These are phyloP conservation scores for Rhodotorula taiwanensis DNA, from an alignment of 768 basidiomycete genomes.

Conservation along the genomic window DNA sequence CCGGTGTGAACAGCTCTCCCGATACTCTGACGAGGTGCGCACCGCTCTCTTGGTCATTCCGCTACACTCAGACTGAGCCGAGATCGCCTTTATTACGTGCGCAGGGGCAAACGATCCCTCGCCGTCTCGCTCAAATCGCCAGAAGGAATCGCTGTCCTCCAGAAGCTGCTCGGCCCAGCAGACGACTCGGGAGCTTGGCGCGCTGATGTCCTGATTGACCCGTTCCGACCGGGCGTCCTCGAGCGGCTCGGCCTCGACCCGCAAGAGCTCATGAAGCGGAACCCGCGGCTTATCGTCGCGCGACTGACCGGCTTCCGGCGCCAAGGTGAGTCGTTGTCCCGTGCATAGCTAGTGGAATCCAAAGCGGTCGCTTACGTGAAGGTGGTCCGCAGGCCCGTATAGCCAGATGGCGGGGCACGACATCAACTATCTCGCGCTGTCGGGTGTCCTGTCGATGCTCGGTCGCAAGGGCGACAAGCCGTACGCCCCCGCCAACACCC, in stretches of 20 bases:
- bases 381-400: conserved; percentile 53
- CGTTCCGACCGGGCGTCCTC: conserved; percentile 75
- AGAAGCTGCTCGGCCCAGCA: conserved; percentile 51
- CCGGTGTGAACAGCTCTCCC: conserved; percentile 42
- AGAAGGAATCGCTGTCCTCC: conserved; percentile 55
- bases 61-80: accelerated
- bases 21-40: conserved; percentile 33
- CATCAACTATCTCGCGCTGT: conserved; percentile 74
- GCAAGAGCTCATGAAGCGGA: conserved; percentile 61
- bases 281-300: conserved; percentile 64
- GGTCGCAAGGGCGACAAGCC: conserved; percentile 62
- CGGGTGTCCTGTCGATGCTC: conserved; percentile 63
- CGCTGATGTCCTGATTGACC: conserved; percentile 76
- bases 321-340: conserved; percentile 1
- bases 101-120: conserved; percentile 69
- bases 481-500: conserved; percentile 62
- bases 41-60: too few relatives aligned
- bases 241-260: conserved; percentile 71
- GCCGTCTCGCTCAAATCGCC: conserved; percentile 60
- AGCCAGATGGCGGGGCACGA: conserved; percentile 83
- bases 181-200: background rate
- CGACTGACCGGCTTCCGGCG: conserved; percentile 60
- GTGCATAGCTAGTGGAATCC: background rate
- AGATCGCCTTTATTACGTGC: too few relatives aligned
- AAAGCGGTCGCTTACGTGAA: accelerated